These are phyloP conservation scores for Mucor racemosus DNA, from an alignment of 371 early-diverging fungal species.

Conservation along the genomic window DNA sequence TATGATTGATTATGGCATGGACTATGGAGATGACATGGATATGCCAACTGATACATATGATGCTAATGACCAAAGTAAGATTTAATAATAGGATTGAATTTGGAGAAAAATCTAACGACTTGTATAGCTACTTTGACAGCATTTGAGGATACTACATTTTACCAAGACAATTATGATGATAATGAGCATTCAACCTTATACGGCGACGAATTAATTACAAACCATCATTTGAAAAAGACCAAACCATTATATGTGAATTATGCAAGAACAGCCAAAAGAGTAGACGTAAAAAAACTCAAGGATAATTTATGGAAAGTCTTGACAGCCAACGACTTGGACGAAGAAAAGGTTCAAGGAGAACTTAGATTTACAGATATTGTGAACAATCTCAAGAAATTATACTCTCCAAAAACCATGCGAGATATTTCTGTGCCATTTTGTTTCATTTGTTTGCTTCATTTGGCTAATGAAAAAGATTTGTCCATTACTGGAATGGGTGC, in stretches of 20 bases:
- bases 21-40: slow-evolving; percentile 17
- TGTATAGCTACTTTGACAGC: slow-evolving; percentile 27
- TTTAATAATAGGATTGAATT: neutral
- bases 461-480: slow-evolving; percentile 93
- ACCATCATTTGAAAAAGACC: slow-evolving; percentile 57
- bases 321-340: slow-evolving; percentile 21
- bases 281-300: slow-evolving; percentile 94
- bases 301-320: slow-evolving; percentile 89
- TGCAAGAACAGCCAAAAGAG: slow-evolving; percentile 88
- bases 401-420: slow-evolving; percentile 75
- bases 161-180: slow-evolving; percentile 34
- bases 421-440: slow-evolving; percentile 96
- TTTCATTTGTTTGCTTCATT: slow-evolving; percentile 94
- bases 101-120: neutral
- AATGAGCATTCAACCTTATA: slow-evolving; percentile 33
- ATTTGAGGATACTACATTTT: slow-evolving; percentile 41
- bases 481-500: slow-evolving; percentile 25
- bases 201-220: slow-evolving; percentile 47
- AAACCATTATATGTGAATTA: slow-evolving; percentile 82
- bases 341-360: slow-evolving; percentile 52
- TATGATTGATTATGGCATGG: slow-evolving; percentile 18
- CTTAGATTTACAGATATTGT: slow-evolving; percentile 78
- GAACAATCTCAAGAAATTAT: slow-evolving; percentile 67
- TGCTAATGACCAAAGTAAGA: slow-evolving; percentile 33
- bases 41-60: slow-evolving; percentile 22